Evolutionary conservation across 2,329 filamentous ascomycete species (phyloP).

Genomic region (Bipolaris sorokiniana): DNA sequence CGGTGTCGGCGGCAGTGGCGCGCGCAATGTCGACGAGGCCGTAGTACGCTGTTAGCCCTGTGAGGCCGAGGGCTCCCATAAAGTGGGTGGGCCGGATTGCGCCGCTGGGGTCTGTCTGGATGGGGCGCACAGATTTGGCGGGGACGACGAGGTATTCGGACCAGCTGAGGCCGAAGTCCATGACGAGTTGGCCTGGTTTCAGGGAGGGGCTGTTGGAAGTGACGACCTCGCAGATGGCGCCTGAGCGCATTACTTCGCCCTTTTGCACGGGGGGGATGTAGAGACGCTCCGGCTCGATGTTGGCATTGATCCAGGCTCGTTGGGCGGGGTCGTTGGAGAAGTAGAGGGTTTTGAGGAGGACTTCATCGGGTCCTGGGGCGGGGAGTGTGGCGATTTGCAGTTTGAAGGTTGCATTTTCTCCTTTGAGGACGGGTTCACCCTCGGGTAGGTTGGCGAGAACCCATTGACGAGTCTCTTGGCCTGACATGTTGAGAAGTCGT

Average conservation of each 20-base stretch:
- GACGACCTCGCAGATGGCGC: conserved; percentile 64
- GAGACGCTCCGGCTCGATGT: conserved; percentile 50
- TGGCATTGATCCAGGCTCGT: conserved; percentile 44
- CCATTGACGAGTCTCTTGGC: conserved; percentile 52
- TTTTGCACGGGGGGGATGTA: conserved; percentile 55
- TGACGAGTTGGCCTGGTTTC: conserved; percentile 64
- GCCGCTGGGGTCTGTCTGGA: conserved; percentile 38
- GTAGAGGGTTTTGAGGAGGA: conserved; percentile 55
- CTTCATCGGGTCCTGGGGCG: conserved; percentile 47
- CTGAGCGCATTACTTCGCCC: conserved; percentile 67
- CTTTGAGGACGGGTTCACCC: conserved; percentile 44
- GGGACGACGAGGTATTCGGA: conserved; percentile 65
- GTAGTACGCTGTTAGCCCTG: conserved; percentile 75
- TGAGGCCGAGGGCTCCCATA: conserved; percentile 54
- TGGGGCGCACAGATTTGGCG: conserved; percentile 39
- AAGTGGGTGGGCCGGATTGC: conserved; percentile 54
- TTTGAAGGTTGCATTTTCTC: conserved; percentile 50
- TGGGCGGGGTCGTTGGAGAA: conserved; percentile 62
- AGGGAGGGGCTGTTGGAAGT: conserved; percentile 62
- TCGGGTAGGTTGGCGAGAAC: conserved; percentile 51
- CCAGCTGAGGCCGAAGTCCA: conserved; percentile 62
- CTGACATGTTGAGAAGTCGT: conserved; percentile 26
- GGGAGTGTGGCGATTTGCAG: conserved; percentile 47
- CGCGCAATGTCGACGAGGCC: conserved; percentile 72
- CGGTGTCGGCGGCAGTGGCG: conserved; percentile 69